Evolutionary conservation across 2,329 filamentous ascomycete species (phyloP).

Genomic region (Plenodomus lindquistii): DNA sequence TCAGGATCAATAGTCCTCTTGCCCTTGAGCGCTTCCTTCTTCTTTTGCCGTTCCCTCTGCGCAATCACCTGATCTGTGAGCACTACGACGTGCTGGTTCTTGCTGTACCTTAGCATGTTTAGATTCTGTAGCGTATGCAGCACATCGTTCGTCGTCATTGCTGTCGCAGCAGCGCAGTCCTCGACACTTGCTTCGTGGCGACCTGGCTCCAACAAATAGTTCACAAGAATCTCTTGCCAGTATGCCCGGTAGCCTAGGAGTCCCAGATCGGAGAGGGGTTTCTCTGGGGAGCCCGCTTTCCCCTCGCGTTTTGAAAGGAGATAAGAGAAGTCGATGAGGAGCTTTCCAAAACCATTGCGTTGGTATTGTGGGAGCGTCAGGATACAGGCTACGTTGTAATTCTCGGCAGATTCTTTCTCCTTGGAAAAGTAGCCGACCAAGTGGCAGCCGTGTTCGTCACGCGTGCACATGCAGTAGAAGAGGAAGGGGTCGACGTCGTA

Average conservation of each 20-base stretch:
- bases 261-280: slow-evolving; percentile 91
- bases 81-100: slow-evolving; percentile 95
- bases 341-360: slow-evolving; percentile 86
- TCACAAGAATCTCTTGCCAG: slow-evolving; percentile 94
- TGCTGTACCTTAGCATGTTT: slow-evolving; percentile 94
- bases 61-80: slow-evolving; percentile 80
- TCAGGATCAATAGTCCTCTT: slow-evolving; percentile 76
- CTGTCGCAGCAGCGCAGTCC: slow-evolving; percentile 73
- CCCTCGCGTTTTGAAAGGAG: slow-evolving; percentile 94
- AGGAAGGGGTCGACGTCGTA: slow-evolving; percentile 99
- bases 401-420: slow-evolving; percentile 95
- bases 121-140: slow-evolving; percentile 91
- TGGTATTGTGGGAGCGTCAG: slow-evolving; percentile 95
- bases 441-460: slow-evolving; percentile 87
- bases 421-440: slow-evolving; percentile 99
- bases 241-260: slow-evolving; percentile 94
- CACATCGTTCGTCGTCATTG: slow-evolving; percentile 98
- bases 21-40: slow-evolving; percentile 79
- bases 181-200: slow-evolving; percentile 82
- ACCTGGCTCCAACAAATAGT: slow-evolving; percentile 68
- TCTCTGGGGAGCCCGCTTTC: slow-evolving; percentile 94
- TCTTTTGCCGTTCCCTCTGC: slow-evolving; percentile 69
- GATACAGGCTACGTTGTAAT: slow-evolving; percentile 98
- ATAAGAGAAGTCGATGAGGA: slow-evolving; percentile 97
- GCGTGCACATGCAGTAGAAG: slow-evolving; percentile 96